These are phyloP conservation scores for Corchorus olitorius DNA, from an alignment of 345 rosid genomes.

Conservation along the genomic window DNA sequence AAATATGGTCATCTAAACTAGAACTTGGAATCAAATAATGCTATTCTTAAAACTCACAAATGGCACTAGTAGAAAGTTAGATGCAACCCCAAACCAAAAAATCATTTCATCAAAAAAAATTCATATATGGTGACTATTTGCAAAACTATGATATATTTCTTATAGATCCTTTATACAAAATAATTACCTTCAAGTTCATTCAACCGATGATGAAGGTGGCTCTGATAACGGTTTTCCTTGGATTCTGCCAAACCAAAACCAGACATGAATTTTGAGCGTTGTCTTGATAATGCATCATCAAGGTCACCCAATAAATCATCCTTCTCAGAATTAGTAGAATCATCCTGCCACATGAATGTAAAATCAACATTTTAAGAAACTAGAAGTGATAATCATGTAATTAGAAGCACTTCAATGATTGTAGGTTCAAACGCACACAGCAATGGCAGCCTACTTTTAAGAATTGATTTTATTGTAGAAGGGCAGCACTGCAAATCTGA, in stretches of 20 bases:
- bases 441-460: background rate
- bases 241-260: conserved; percentile 56
- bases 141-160: conserved; percentile 7
- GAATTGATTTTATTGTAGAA: background rate
- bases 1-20: background rate
- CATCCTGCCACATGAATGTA: conserved; percentile 41
- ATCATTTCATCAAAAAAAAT: background rate
- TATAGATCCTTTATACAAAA: conserved; percentile 18
- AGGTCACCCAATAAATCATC: conserved; percentile 76
- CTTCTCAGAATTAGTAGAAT: conserved; percentile 35
- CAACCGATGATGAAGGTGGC: conserved; percentile 69
- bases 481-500: background rate
- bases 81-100: background rate
- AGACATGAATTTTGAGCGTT: conserved; percentile 55
- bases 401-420: background rate
- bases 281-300: conserved; percentile 81
- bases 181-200: conserved; percentile 81
- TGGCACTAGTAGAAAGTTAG: background rate
- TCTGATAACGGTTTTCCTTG: conserved; percentile 52
- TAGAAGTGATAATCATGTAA: background rate
- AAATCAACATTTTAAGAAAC: conserved; percentile 17
- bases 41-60: conserved; percentile 8
- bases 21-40: background rate
- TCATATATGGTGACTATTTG: background rate
- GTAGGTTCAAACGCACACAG: background rate